phyloP scores from a whole-genome alignment of 257 asterid species.

The Linaria vulgaris region DNA sequence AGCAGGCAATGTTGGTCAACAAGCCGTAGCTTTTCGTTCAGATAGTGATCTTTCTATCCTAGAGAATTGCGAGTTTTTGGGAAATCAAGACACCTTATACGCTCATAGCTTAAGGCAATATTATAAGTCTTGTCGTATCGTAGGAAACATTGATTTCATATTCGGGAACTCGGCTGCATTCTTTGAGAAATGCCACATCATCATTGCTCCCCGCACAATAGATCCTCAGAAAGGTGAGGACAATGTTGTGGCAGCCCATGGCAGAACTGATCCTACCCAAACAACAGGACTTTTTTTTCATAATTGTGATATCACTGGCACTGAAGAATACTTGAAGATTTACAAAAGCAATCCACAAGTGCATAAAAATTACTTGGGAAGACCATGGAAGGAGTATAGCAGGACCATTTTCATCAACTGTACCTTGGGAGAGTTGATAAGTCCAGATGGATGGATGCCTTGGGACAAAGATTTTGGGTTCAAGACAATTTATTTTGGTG shows the following conservation, averaged over 20 bases:
- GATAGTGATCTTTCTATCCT: constrained; percentile 32
- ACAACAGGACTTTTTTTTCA: constrained; percentile 32
- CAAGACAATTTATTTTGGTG: constrained; percentile 32
- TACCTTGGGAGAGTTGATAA: constrained; percentile 25
- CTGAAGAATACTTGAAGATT: constrained; percentile 26
- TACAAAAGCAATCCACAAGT: constrained; percentile 20
- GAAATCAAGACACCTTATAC: constrained; percentile 38
- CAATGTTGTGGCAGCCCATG: constrained; percentile 33
- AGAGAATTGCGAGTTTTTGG: constrained; percentile 31
- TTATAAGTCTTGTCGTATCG: constrained; percentile 34
- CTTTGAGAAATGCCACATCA: constrained; percentile 31
- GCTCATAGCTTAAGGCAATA: constrained; percentile 35
- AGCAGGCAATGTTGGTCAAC: constrained; percentile 34
- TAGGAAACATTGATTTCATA: constrained; percentile 37
- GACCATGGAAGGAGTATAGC: constrained; percentile 38
- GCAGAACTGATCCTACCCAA: constrained; percentile 31
- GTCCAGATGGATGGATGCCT: constrained; percentile 25
- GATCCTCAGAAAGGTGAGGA: constrained; percentile 31
- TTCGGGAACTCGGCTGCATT: constrained; percentile 34
- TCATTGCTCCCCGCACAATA: constrained; percentile 24
- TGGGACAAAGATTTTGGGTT: constrained; percentile 30
- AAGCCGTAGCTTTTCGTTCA: constrained; percentile 35
- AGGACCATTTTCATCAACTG: constrained; percentile 30
- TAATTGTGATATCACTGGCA: constrained; percentile 29
- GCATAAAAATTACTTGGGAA: constrained; percentile 29